A percentile compares a stretch with the other conserved stretches of the same genome.
Conservation (phyloP, 805 yeast genomes). For the Novakomyces olei region DNA sequence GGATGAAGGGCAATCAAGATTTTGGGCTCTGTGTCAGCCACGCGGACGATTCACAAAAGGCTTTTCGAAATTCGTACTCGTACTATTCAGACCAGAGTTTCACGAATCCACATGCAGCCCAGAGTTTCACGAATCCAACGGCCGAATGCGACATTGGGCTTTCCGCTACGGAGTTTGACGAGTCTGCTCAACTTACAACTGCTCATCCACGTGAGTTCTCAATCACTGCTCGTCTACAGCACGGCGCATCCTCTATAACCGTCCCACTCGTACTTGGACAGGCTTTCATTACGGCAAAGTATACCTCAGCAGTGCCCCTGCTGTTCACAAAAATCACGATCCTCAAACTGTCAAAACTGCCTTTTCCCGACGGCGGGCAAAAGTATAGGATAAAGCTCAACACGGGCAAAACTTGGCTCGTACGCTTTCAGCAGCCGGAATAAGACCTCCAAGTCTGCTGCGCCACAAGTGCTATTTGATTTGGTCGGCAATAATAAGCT, state of each 20-base stretch:
- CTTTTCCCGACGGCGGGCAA: constrained; percentile 19
- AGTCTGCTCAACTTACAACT: constrained; percentile 13
- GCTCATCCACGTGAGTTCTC: constrained; percentile 8
- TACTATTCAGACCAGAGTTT: constrained; percentile 23
- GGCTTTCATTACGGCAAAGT: constrained; percentile 33
- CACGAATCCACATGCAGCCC: constrained; percentile 32
- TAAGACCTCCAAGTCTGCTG: constrained; percentile 15
- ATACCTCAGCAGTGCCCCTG: too few species aligned
- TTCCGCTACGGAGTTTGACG: constrained; percentile 28
- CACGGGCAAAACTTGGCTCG: constrained; percentile 41
- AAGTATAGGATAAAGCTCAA: constrained; percentile 35
- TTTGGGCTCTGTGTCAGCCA: constrained; percentile 34
- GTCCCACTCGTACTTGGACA: constrained; percentile 35
- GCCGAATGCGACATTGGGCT: too few species aligned
- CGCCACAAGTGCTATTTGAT: constrained; percentile 19
- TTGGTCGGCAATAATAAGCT: constrained; percentile 23
- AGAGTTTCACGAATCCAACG: constrained; percentile 32
- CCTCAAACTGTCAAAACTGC: constrained; percentile 31
- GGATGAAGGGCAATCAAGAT: constrained; percentile 22
- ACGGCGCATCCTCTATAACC: constrained; percentile 6
- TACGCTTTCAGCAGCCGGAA: constrained; percentile 23
- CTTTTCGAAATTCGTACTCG: constrained; percentile 22
- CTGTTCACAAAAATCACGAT: too few species aligned
- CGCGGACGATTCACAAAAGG: constrained; percentile 22
- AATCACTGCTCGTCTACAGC: constrained; percentile 8